Evolutionary conservation across 495 filamentous ascomycete genomes (phyloP).

Genomic region (Aspergillus heteromorphus): DNA sequence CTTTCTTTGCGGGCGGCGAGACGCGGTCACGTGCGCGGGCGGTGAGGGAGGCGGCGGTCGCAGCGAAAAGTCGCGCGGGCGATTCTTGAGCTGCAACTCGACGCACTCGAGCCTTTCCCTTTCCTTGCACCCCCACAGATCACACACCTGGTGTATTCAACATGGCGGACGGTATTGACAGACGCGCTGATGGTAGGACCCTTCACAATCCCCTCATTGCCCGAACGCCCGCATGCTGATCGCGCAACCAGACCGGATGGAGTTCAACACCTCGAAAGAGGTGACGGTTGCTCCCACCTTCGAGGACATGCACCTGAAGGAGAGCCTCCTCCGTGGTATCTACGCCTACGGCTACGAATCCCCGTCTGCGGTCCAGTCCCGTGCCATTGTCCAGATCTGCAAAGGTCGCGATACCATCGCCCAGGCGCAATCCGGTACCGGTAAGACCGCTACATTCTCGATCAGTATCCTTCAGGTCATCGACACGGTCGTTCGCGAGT

Average conservation of each 20-base stretch:
- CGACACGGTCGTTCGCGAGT: constrained; percentile 76
- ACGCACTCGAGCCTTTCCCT: not conserved
- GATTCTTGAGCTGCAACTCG: constrained; percentile 2
- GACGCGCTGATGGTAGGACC: constrained; percentile 68
- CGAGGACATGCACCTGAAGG: constrained; percentile 84
- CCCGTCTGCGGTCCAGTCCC: constrained; percentile 92
- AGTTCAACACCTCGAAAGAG: constrained; percentile 97
- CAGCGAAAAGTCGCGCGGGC: constrained; percentile 23
- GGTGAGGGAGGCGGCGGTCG: too few species aligned
- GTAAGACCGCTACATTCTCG: constrained; percentile 98
- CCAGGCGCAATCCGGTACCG: constrained; percentile 98
- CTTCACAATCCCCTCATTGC: not conserved
- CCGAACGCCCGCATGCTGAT: constrained; percentile 20
- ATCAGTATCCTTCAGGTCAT: constrained; percentile 96
- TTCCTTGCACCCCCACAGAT: constrained; percentile 1
- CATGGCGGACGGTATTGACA: constrained; percentile 95
- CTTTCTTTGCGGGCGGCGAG: too few species aligned
- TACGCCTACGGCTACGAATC: constrained; percentile 99
- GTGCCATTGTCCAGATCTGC: constrained; percentile 97
- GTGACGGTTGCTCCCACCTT: constrained; percentile 75
- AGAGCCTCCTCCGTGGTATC: constrained; percentile 92
- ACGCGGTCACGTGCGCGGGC: too few species aligned
- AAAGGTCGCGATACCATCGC: constrained; percentile 98
- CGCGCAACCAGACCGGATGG: constrained; percentile 69
- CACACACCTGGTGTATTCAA: constrained; percentile 13